A percentile compares a stretch with the other conserved stretches of the same genome.
Conservation (phyloP, 2,329 filamentous ascomycete species). For the Cordyceps pruinosa region DNA sequence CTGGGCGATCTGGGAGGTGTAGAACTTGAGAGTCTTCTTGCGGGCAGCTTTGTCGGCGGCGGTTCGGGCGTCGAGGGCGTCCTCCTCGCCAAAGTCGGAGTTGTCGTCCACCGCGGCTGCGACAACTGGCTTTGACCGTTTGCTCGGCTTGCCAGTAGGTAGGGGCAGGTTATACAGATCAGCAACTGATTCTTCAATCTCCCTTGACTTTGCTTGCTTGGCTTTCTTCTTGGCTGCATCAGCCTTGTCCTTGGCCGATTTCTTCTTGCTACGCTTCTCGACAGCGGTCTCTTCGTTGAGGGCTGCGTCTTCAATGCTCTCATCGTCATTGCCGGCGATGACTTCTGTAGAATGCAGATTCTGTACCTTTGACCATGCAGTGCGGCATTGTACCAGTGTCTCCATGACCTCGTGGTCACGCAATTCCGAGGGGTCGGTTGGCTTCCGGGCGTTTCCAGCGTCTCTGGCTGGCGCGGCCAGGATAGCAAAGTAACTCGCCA, state of each 20-base stretch:
- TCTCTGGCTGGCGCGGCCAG: conserved; percentile 73
- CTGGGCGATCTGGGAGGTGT: conserved; percentile 94
- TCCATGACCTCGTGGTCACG: conserved; percentile 90
- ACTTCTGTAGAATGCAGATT: conserved; percentile 47
- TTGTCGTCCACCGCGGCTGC: conserved; percentile 50
- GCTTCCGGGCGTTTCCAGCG: conserved; percentile 43
- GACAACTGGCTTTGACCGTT: conserved; percentile 16
- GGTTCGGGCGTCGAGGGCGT: conserved; percentile 66
- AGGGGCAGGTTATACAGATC: conserved; percentile 59
- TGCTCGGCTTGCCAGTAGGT: conserved; percentile 37
- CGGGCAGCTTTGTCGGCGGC: conserved; percentile 81
- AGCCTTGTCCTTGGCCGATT: conserved; percentile 29
- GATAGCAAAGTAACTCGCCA: conserved; percentile 92
- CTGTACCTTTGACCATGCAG: conserved; percentile 72
- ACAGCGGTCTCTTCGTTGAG: not conserved
- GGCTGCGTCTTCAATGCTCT: conserved; percentile 22
- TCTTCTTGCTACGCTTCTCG: conserved; percentile 25
- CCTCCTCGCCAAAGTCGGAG: conserved; percentile 92
- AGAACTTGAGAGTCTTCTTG: conserved; percentile 92
- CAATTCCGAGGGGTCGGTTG: conserved; percentile 69
- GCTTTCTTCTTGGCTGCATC: conserved; percentile 33
- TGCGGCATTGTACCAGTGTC: conserved; percentile 68
- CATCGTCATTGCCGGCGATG: conserved; percentile 29
- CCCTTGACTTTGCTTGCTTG: conserved; percentile 43
- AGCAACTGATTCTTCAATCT: conserved; percentile 63